Evolutionary conservation across 1,284 basidiomycete species (phyloP), one percentile per base, ranked within the genome.

Genomic region (Ganoderma resinaceum): DNA sequence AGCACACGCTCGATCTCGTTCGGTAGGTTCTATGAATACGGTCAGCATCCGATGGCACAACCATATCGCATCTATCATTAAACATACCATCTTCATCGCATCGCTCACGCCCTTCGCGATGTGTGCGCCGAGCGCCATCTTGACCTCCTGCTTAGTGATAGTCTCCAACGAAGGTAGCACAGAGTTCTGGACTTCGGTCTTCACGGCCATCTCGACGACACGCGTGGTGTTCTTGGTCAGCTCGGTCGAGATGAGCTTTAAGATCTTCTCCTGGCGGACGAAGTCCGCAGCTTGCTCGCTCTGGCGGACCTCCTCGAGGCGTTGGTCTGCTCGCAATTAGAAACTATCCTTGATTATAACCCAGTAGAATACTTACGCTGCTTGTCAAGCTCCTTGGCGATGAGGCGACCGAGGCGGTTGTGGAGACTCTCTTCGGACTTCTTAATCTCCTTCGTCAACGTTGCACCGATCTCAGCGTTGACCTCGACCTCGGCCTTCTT

Each of bases 341-440:
- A 35, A 49, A 40, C n/a, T 67, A 37, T 52, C 23, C 46, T 9
- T 14, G 9, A 14, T 26, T 52, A 58, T 26, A 3, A 23, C n/a
- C 14, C 18, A 42, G 3, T 2, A 11, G 11, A 9, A 49, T 20
- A 78, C 84, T 79, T 74, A 94, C 94, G 89, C 79, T 95, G 93
- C 80, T 92, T 94, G 75, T 95, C 93, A 83, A 95, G 89, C 79
- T 95, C 93, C 81, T 94, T 94, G 46, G 87, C 86, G 72, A 95
- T 89, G 65, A 94, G 80, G 57, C 91, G 86, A 23, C 89, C 90
- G 67, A 95, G 89, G 60, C 90, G 89, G 55, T 79, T 89, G 73
- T 93, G 90, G 64, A 95, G 80, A 72, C 81, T 94, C 75, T 94
- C 94, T 78, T 95, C 94, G 49, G 91, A 89, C 83, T 91, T 91